phyloP scores from a whole-genome alignment of 768 basidiomycete genomes.

The Tulasnella sp. region DNA sequence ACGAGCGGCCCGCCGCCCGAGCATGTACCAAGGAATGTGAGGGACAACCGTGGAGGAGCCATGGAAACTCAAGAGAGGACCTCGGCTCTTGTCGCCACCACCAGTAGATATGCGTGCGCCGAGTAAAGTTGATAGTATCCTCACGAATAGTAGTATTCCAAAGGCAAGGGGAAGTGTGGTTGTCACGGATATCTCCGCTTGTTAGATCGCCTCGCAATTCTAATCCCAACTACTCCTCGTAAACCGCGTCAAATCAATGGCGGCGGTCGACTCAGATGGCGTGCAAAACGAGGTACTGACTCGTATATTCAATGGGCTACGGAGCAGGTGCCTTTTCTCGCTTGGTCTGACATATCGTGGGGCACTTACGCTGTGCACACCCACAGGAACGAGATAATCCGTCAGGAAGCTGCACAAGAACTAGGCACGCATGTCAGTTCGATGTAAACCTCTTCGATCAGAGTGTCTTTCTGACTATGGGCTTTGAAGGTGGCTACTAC shows the following conservation, averaged over 20 bases:
- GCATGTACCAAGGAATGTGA: constrained; percentile 68
- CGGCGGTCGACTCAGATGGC: constrained; percentile 4
- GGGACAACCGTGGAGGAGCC: constrained; percentile 27
- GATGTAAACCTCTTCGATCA: not conserved
- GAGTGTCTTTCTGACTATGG: not conserved
- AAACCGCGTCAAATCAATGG: not conserved
- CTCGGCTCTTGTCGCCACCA: too few relatives aligned
- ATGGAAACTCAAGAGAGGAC: too few relatives aligned
- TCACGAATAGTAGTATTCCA: too few relatives aligned
- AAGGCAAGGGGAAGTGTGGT: too few relatives aligned
- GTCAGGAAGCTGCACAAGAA: constrained; percentile 21
- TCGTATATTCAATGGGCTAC: constrained; percentile 11
- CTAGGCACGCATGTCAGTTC: constrained; percentile 21
- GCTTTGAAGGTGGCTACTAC: constrained; percentile 53
- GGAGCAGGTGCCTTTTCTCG: constrained; percentile 4
- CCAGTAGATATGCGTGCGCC: too few relatives aligned
- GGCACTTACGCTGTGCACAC: too few relatives aligned
- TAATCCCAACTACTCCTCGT: constrained; percentile 1
- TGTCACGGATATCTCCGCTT: too few relatives aligned
- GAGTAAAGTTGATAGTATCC: too few relatives aligned
- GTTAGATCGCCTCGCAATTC: not conserved
- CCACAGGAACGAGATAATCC: constrained; percentile 20
- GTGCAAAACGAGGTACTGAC: constrained; percentile 7
- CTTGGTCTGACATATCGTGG: not conserved
- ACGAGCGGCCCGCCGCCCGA: constrained; percentile 66